Percentiles rank a stretch among this genome's conserved stretches.
phyloP scores from a whole-genome alignment of 331 rosid genomes.

The Acacia pycnantha region DNA sequence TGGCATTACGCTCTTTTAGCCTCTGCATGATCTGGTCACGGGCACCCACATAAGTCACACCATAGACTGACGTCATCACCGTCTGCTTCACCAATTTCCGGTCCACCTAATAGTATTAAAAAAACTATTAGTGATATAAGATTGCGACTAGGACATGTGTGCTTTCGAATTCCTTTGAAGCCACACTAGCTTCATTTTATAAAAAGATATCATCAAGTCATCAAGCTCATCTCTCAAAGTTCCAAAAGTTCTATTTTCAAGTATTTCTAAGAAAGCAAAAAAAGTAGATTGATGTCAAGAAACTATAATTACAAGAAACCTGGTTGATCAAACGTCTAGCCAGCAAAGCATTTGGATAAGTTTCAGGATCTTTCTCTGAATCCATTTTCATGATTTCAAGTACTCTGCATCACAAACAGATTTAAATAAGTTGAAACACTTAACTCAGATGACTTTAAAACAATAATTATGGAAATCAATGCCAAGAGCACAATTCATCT shows the following conservation, averaged over 20 bases:
- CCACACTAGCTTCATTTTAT: conserved; percentile 4
- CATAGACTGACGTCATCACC: conserved; percentile 98
- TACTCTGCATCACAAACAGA: conserved; percentile 63
- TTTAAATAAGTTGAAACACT: conserved; percentile 16
- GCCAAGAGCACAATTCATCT: conserved; percentile 7
- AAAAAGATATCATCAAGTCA: conserved; percentile 9
- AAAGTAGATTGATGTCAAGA: background rate
- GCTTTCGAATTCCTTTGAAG: background rate
- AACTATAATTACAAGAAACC: conserved; percentile 48
- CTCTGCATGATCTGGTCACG: conserved; percentile 87
- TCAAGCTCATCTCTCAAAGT: conserved; percentile 17
- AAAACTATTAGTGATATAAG: conserved; percentile 18
- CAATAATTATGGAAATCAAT: conserved; percentile 7
- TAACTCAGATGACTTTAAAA: conserved; percentile 3
- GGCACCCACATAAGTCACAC: conserved; percentile 91
- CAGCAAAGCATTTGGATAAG: conserved; percentile 56
- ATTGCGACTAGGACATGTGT: background rate
- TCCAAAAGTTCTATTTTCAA: conserved; percentile 12
- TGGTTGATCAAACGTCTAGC: conserved; percentile 77
- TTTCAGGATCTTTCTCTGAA: conserved; percentile 73
- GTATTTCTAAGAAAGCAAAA: conserved; percentile 10
- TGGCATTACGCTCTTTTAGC: conserved; percentile 73
- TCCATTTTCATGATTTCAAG: conserved; percentile 78
- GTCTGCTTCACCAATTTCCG: conserved; percentile 98
- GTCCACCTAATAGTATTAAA: conserved; percentile 62